A percentile compares a stretch with the other conserved stretches of the same genome.
Conservation (phyloP, 805 yeast species). For the Sugiyamaella marilandica region DNA sequence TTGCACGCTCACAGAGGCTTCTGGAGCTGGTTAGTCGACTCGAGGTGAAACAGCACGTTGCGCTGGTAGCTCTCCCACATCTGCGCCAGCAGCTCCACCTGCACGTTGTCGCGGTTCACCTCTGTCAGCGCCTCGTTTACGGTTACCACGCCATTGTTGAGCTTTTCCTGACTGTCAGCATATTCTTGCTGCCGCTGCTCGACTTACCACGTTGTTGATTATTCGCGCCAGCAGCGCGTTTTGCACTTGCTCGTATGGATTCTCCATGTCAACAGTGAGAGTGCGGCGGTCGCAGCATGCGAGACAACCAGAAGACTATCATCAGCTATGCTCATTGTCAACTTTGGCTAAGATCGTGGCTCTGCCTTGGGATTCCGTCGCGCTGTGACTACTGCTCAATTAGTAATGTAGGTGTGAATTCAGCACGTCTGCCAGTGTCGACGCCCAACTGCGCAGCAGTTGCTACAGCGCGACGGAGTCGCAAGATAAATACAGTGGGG, state of each 20-base stretch:
- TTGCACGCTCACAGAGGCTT: slow-evolving; percentile 19
- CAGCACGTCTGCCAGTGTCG: too few species aligned
- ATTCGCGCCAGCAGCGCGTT: slow-evolving; percentile 70
- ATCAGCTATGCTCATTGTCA: too few species aligned
- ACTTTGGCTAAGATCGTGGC: too few species aligned
- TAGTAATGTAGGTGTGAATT: too few species aligned
- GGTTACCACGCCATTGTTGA: slow-evolving; percentile 64
- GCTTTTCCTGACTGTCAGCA: slow-evolving; percentile 45
- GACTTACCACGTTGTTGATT: slow-evolving; percentile 66
- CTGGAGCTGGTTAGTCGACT: slow-evolving; percentile 50
- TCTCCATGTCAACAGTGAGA: slow-evolving; percentile 50
- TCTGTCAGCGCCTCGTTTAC: slow-evolving; percentile 56
- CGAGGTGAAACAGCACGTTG: slow-evolving; percentile 67
- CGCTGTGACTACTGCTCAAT: too few species aligned
- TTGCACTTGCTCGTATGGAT: slow-evolving; percentile 81
- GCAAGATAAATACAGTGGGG: too few species aligned
- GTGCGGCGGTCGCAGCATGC: neutral
- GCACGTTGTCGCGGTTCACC: slow-evolving; percentile 61
- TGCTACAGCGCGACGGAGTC: too few species aligned
- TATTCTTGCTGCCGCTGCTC: neutral
- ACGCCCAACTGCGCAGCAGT: too few species aligned
- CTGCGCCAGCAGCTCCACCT: slow-evolving; percentile 65
- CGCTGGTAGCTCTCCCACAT: slow-evolving; percentile 76
- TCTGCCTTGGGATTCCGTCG: too few species aligned
- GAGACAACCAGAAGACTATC: too few species aligned